Conservation (phyloP, 495 filamentous ascomycete species). For the Penicillium odoratum region DNA sequence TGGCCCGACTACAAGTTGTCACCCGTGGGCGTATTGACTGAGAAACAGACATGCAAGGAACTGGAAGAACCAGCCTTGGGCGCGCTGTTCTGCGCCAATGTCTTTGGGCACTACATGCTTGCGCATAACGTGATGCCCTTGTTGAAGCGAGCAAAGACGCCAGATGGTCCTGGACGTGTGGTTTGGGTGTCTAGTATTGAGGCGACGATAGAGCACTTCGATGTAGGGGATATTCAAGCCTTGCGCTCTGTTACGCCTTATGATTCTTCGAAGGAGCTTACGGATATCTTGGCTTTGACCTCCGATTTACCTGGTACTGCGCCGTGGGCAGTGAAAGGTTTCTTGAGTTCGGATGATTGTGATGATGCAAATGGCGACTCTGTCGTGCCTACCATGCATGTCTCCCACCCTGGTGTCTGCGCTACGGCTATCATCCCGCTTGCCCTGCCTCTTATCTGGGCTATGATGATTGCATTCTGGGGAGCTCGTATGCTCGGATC, state of each 20-base stretch:
- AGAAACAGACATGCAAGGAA: constrained; percentile 25
- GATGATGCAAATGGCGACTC: constrained; percentile 5
- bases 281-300: constrained; percentile 79
- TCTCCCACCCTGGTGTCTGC: constrained; percentile 86
- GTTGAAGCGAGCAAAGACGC: constrained; percentile 52
- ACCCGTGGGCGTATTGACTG: constrained; percentile 54
- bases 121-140: constrained; percentile 75
- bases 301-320: constrained; percentile 63
- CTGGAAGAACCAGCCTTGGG: constrained; percentile 62
- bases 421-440: constrained; percentile 77
- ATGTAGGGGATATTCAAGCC: constrained; percentile 73
- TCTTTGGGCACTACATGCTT: constrained; percentile 94
- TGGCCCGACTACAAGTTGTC: constrained; percentile 76
- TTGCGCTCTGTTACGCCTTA: constrained; percentile 63
- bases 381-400: constrained; percentile 59
- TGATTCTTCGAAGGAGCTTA: constrained; percentile 81
- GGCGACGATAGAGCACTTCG: constrained; percentile 55
- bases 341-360: constrained; percentile 40
- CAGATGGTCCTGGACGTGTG: constrained; percentile 57
- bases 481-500: constrained; percentile 76
- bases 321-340: constrained; percentile 51
- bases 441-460: constrained; percentile 59
- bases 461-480: constrained; percentile 66
- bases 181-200: constrained; percentile 88
- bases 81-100: constrained; percentile 82